Evolutionary conservation across 495 filamentous ascomycete genomes (phyloP).

Genomic region (Hyaloscypha variabilis): DNA sequence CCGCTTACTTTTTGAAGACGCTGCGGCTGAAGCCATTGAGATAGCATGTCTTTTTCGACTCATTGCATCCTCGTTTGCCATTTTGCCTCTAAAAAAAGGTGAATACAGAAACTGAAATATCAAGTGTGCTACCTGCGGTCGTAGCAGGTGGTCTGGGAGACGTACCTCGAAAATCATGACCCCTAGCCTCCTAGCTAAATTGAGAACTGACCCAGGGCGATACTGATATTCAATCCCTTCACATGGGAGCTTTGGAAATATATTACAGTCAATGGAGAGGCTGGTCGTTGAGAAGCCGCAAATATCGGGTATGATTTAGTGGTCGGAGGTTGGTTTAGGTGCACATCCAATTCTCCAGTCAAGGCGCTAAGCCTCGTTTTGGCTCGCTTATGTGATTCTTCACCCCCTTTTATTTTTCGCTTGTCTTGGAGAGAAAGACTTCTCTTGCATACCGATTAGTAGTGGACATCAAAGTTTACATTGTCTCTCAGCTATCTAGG

Average conservation of each 20-base stretch:
- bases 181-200: background rate
- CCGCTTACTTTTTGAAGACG: background rate
- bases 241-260: background rate
- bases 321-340: background rate
- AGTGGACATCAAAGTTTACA: too few relatives aligned
- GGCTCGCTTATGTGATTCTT: too few relatives aligned
- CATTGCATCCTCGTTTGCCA: background rate
- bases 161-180: too few relatives aligned
- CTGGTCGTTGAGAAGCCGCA: background rate
- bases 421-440: too few relatives aligned
- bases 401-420: too few relatives aligned
- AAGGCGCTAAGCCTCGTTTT: too few relatives aligned
- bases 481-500: too few relatives aligned
- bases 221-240: background rate
- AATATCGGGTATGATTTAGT: background rate
- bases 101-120: too few relatives aligned
- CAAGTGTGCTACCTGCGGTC: too few relatives aligned
- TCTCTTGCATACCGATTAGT: too few relatives aligned
- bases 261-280: background rate
- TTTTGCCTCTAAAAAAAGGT: background rate
- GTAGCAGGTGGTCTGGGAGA: too few relatives aligned
- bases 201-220: background rate
- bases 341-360: background rate
- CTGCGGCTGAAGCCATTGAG: background rate
- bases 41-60: background rate